These are phyloP conservation scores for Tuber borchii DNA, from an alignment of 495 filamentous ascomycete genomes.

Conservation along the genomic window DNA sequence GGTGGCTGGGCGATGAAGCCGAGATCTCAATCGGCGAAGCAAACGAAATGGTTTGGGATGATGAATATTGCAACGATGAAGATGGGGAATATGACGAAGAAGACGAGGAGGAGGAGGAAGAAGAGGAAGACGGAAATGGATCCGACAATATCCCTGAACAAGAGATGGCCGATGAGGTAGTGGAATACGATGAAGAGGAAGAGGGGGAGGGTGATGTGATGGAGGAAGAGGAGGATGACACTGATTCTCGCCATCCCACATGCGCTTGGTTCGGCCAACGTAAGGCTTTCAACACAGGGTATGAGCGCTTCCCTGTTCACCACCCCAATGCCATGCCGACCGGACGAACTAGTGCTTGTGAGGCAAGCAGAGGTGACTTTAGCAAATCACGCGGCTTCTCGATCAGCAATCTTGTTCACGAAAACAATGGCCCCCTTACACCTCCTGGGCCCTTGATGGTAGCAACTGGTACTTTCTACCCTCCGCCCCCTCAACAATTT, in stretches of 20 bases:
- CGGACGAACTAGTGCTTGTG: conserved; percentile 21
- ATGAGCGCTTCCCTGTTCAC: neutral
- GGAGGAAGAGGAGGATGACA: conserved; percentile 30
- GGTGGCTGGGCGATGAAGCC: conserved; percentile 20
- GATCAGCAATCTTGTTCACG: conserved; percentile 37
- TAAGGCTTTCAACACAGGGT: neutral
- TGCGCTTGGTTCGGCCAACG: neutral
- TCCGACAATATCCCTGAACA: conserved; percentile 13
- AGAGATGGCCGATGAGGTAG: conserved; percentile 11
- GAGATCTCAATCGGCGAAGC: conserved; percentile 23
- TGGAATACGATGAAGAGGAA: conserved; percentile 31
- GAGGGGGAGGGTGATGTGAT: conserved; percentile 19
- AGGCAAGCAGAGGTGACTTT: conserved; percentile 28
- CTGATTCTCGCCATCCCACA: neutral
- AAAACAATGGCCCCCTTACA: conserved; percentile 20
- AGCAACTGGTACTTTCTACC: conserved; percentile 31
- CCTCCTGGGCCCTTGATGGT: conserved; percentile 26
- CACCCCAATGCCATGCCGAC: neutral
- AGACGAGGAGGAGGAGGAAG: conserved; percentile 21
- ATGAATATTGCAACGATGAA: conserved; percentile 30
- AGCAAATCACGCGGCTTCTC: conserved; percentile 38
- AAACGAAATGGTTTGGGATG: conserved; percentile 29
- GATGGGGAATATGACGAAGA: conserved; percentile 35
- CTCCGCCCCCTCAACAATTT: conserved; percentile 18
- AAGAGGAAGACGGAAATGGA: conserved; percentile 14